Evolutionary conservation across 2,329 filamentous ascomycete genomes (phyloP), one percentile per base, ranked within the genome.

Genomic region (Fusarium sp.): DNA sequence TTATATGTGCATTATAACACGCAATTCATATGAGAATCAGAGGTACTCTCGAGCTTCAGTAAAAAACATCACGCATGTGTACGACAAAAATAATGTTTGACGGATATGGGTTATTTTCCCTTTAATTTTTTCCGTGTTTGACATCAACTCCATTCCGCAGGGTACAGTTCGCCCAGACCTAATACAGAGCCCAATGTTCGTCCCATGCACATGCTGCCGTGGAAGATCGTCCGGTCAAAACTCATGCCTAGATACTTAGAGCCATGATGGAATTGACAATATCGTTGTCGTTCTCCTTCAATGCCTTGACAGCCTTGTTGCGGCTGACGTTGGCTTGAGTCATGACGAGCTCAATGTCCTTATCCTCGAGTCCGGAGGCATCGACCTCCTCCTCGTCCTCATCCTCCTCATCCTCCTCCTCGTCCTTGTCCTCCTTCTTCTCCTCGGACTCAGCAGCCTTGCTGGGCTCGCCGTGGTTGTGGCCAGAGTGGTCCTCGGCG

Each of bases 191-290:
- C 65, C 70, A 70, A 59, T 62, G 64, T 72, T 65, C 68, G 62
- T 72, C 61, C 66, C 64, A 47, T 71, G 72, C 69, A 71, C 70
- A 70, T 71, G 63, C 66, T 74, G 69, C 72, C 69, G 62, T 70
- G 62, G 65, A 65, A 69, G 45, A 61, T 65, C 62, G 66, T 66
- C 62, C 64, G 70, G 64, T 47, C 63, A 57, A 57, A 55, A 57
- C 44, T 69, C 42, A 67, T 66, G 60, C 56, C 80, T 85, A 94
- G 87, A 93, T 90, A 86, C 92, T 94, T 81, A 99, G 85, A 75
- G 95, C 94, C 96, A 99, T 99, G 86, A 99, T 99, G 77, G 96
- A 97, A 88, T 99, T 99, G 87, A 99, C 96, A 85, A 99, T 99
- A 81, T 99, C 96, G 79, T 98, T 97, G 85, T 98, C 95, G 81